phyloP scores from a whole-genome alignment of 2,329 filamentous ascomycete species.

The Botryotinia calthae region DNA sequence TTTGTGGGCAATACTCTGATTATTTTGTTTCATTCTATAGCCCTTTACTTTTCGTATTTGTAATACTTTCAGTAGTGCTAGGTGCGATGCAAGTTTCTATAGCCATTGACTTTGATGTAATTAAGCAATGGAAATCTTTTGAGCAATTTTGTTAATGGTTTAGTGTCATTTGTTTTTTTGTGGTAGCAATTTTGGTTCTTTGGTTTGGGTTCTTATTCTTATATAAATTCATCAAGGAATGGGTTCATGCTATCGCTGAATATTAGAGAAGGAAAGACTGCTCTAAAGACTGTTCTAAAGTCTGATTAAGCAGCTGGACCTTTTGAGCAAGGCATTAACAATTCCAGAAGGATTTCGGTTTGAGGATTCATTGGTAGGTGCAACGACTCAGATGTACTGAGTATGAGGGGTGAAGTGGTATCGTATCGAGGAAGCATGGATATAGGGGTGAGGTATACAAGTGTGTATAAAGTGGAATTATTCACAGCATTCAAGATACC shows the following conservation, averaged over 20 bases:
- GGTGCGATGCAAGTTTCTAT: constrained; percentile 21
- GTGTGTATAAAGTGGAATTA: no score
- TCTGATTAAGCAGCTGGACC: background rate
- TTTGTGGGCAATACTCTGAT: constrained; percentile 15
- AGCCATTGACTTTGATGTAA: background rate
- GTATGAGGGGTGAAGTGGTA: no score
- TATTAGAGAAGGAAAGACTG: background rate
- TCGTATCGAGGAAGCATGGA: no score
- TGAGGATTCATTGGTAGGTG: no score
- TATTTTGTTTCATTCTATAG: constrained; percentile 23
- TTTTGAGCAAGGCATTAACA: no score
- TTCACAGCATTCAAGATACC: no score
- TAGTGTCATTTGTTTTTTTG: constrained; percentile 1
- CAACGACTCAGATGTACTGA: no score
- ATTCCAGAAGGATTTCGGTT: no score
- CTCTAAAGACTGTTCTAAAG: background rate
- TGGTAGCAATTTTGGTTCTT: background rate
- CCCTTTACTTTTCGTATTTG: constrained; percentile 23
- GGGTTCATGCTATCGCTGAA: constrained; percentile 5
- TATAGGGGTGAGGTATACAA: no score
- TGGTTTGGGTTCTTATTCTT: background rate
- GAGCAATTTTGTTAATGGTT: background rate
- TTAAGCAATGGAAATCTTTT: background rate
- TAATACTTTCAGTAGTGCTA: background rate
- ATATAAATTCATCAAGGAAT: constrained; percentile 6